Base-by-base conservation (phyloP, 2,329 filamentous ascomycete species). In the Aschersonia sp. region DNA sequence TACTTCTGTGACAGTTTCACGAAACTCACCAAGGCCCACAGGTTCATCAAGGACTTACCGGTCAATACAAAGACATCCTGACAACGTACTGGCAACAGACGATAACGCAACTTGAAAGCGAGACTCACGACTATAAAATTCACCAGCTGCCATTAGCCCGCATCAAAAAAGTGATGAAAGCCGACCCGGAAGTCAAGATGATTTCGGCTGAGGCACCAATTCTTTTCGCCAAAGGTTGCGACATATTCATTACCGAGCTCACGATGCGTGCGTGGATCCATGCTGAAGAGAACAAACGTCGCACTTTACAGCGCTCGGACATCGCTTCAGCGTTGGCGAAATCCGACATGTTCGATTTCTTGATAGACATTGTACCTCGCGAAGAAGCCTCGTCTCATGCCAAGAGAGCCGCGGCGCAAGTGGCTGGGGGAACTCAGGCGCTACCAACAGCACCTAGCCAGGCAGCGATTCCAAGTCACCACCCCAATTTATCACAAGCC, bases 121-220 rank as follows among this genome's bases (percentile, higher is more conserved):
- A 97, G 59, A 88, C 85, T 45, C 92, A 98, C 65, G 92, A 98
- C 67, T 98, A 97, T 75, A 98, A 98, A 69, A 78, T 97, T 49
- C 92, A 98, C 65, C 92, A 97, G 65, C 75, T 98, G 40, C 92
- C 92, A 2, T 75, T 98, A 41, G 92, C 92, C n/a, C 84, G 92
- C 48, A 98, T 98, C 71, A 98, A 98, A 74, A 98, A 98, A 67
- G 92, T 98, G 55, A 98, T 98, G 92, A 98, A 98, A 70, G 92
- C 92, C 1, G 92, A 98, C 57, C 92, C 92, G 0, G 92, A 98
- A 59, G 92, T 98, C 45, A 98, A 98, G 73, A 98, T 98, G 92
- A 98, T 98, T 53, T 97, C 89, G 4, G 92, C 92, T 6, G 92
- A 98, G 68, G 92, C 92, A 2, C 92, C 92, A 1, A 98, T 98